Base-by-base conservation (phyloP, 768 basidiomycete species). In the Suillus lakei region DNA sequence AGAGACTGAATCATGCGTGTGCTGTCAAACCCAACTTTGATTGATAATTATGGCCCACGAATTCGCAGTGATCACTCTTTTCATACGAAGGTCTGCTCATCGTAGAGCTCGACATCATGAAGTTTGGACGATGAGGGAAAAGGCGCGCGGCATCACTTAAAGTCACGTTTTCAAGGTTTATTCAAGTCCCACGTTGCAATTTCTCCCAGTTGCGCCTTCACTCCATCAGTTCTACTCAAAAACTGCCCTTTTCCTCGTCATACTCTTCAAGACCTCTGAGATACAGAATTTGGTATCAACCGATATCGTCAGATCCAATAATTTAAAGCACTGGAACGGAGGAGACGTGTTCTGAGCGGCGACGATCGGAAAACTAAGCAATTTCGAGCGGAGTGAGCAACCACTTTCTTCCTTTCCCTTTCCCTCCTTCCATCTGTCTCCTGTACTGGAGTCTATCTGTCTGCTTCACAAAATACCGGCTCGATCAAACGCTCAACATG, bases 351-450 rank as follows among this genome's bases (percentile, higher is more conserved):
- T 77, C 76, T 76, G 76, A 77, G 76, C 76, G 77, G 77, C 77
- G 76, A 71, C 76, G 70, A 69, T 76, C 76, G 75, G 75, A 75
- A 78, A 75, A 75, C 67, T 66, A 62, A 69, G 77, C 77, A 74
- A 77, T 77, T 53, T 77, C 69, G 77, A 71, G 76, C 76, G 76
- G 76, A 77, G 76, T 77, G 76, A 76, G 76, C 44, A 61, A 60
- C 43, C 9, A 46, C 34, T 64, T 63, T 43, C 41, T 78, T 66
- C 36, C 39, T 23, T 64, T 60, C 36, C 39, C 32, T 64, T 60
- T 68, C 30, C 26, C 63, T 48, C 23, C 46, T 23, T 53, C 54
- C 16, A 28, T 39, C 39, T 28, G 50, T 66, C 64, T 64, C 58
- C 32, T 62, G 41, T 30, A 62, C n/a, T 23, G 13, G 50, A 53